Evolutionary conservation across 192 early-diverging fungal species (phyloP), one percentile per base, ranked within the genome.

Genomic region (Coemansia sp.): DNA sequence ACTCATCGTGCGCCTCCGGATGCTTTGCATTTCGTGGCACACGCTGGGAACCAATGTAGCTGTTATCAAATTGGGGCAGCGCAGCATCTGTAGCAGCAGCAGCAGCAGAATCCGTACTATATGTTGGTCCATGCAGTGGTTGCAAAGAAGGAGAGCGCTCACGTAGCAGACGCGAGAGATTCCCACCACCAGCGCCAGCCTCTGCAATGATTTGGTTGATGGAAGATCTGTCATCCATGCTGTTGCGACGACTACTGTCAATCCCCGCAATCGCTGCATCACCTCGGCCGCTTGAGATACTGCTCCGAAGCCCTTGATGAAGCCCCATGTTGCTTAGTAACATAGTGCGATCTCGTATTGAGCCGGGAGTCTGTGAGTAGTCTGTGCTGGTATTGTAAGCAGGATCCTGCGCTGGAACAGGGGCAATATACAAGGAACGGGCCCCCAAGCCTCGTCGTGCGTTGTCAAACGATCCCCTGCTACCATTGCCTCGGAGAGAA

Each of bases 271-370:
- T 55, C 8, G 54, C 58, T 8, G 47, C 52, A 0, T 67, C 78
- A 60, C 42, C 55, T 40, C 67, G 49, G 61, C 13, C 61, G 48
- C 78, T 48, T 5, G 71, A 60, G 3, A 47, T 61, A 54, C 71
- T 68, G 21, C 71, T 74, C 41, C 68, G 80, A 45, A 61, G 61
- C 12, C 69, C 63, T 8, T 59, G 41, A n/a, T 57, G 68, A 48
- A 73, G 68, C 4, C 59, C 71, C 40, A 78, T 47, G 61, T 47
- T 70, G 55, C 74, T 82, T 43, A 82, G 71, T 18, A 82, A 52
- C 79, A 82, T 69, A 13, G 79, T 82, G 61, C 71, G 79, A 42
- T 76, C 79, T 40, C 79, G 73, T 58, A 82, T 76, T 51, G 79
- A 82, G 52, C 68, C 74, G 42, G 74, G 68, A 2, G 79, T 82